Evolutionary conservation across 129 eudicot genomes (phyloP).

Genomic region (Pseudognaphalium luteoalbum): DNA sequence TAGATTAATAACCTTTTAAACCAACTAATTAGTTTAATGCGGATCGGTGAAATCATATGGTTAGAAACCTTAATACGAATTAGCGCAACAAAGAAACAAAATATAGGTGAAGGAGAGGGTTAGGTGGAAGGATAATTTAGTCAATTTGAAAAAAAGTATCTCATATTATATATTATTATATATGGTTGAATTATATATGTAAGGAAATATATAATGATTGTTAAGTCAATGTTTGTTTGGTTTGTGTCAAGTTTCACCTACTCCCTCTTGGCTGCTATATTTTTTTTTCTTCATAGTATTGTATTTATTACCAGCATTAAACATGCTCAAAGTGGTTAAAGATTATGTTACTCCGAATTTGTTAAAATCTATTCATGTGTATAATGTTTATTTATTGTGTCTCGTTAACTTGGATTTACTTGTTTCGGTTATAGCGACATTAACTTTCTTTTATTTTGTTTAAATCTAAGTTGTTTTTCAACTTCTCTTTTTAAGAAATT

Average conservation of each 20-base stretch:
- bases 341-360: too few relatives aligned
- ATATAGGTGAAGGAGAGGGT: conserved; percentile 5
- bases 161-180: not conserved
- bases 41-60: not conserved
- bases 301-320: too few relatives aligned
- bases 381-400: too few relatives aligned
- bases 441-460: too few relatives aligned
- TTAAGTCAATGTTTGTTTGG: conserved; percentile 37
- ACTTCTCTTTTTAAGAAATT: too few relatives aligned
- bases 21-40: too few relatives aligned
- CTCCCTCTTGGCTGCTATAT: conserved; percentile 22
- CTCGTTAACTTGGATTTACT: too few relatives aligned
- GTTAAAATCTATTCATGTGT: too few relatives aligned
- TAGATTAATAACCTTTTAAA: too few relatives aligned
- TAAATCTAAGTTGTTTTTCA: too few relatives aligned
- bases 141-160: conserved; percentile 5
- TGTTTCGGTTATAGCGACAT: too few relatives aligned
- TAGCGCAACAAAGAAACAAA: not conserved
- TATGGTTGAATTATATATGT: not conserved
- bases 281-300: not conserved
- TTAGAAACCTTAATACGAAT: not conserved
- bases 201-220: not conserved
- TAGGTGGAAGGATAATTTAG: conserved; percentile 34
- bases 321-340: too few relatives aligned
- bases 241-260: conserved; percentile 32